These are phyloP conservation scores for Sideroxylon spinosum DNA, from an alignment of 179 eudicot species.

Conservation along the genomic window DNA sequence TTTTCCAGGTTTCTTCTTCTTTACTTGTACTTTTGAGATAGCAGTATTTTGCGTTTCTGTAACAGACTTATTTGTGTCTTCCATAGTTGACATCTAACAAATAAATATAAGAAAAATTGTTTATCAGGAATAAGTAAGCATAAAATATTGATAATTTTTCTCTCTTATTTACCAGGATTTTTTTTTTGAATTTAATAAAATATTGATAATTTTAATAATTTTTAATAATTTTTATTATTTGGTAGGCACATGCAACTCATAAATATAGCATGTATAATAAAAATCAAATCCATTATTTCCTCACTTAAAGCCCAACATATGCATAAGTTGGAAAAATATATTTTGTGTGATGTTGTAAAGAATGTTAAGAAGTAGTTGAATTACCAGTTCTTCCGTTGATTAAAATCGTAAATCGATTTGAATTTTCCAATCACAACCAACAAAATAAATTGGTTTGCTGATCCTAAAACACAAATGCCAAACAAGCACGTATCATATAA, in stretches of 20 bases:
- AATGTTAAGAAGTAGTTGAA: conserved; percentile 8
- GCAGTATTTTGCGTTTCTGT: too few relatives aligned
- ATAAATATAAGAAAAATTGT: too few relatives aligned
- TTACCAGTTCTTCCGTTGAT: conserved; percentile 9
- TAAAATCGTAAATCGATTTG: not conserved
- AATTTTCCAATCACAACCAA: not conserved
- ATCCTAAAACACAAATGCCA: not conserved
- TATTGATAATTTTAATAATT: too few relatives aligned
- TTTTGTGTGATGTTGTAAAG: not conserved
- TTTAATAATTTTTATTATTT: too few relatives aligned
- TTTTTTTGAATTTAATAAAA: too few relatives aligned
- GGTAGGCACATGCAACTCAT: not conserved
- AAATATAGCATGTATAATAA: not conserved
- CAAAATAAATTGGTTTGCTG: not conserved
- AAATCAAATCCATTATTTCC: not conserved
- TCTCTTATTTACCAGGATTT: too few relatives aligned
- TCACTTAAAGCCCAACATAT: not conserved
- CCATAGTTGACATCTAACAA: too few relatives aligned
- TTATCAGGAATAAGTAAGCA: too few relatives aligned
- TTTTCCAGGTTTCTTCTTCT: too few relatives aligned
- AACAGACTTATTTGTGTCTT: too few relatives aligned
- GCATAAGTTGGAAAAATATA: not conserved
- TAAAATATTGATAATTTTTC: too few relatives aligned
- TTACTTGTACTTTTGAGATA: too few relatives aligned
- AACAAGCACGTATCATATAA: not conserved